phyloP scores from a whole-genome alignment of 306 rosid genomes.

The Quercus rubra region DNA sequence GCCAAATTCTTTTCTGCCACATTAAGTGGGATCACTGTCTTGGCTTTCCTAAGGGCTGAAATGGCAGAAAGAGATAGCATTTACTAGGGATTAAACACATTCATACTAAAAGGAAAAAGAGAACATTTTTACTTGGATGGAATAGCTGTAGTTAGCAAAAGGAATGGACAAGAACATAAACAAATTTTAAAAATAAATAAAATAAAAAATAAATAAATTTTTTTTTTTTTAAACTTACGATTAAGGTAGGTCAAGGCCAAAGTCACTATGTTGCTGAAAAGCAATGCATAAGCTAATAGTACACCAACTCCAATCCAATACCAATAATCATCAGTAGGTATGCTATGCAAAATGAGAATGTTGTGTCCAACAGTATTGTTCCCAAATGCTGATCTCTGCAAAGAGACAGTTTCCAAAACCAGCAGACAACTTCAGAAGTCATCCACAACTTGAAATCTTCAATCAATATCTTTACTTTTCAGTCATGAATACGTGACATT shows the following conservation, averaged over 20 bases:
- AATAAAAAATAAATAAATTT: not conserved
- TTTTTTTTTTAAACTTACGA: no score
- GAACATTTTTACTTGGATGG: not conserved
- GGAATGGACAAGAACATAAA: not conserved
- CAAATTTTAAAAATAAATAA: no score
- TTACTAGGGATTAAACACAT: not conserved
- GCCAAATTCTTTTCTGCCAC: slow-evolving; percentile 37
- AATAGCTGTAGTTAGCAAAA: not conserved
- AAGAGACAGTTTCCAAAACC: slow-evolving; percentile 8
- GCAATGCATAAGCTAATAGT: slow-evolving; percentile 36
- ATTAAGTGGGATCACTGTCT: slow-evolving; percentile 43
- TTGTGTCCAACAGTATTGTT: slow-evolving; percentile 53
- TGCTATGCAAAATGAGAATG: slow-evolving; percentile 43
- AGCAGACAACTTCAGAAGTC: slow-evolving; percentile 6
- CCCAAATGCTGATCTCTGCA: slow-evolving; percentile 55
- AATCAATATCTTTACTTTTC: not conserved
- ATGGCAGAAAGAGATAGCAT: not conserved
- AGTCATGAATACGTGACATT: not conserved
- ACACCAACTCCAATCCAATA: slow-evolving; percentile 68
- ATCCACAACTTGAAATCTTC: not conserved
- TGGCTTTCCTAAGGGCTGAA: slow-evolving; percentile 60
- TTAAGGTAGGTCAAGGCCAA: slow-evolving; percentile 68
- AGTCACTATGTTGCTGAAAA: slow-evolving; percentile 65
- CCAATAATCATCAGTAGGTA: slow-evolving; percentile 66
- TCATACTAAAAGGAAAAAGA: not conserved